Percentiles rank a stretch among this genome's conserved stretches.
phyloP scores from a whole-genome alignment of 306 rosid species.

The Cucumis melo region DNA sequence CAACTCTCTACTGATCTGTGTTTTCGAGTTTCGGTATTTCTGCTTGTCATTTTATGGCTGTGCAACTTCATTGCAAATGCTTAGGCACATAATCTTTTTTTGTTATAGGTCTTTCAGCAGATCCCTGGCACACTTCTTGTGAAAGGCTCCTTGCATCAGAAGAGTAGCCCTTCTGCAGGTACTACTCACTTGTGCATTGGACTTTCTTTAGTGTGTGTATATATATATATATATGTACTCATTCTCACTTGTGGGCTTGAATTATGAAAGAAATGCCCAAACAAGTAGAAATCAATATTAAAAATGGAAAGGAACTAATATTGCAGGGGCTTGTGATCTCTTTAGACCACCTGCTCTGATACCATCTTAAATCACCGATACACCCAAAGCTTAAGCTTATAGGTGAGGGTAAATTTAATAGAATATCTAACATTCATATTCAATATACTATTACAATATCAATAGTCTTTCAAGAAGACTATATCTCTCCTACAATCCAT shows the following conservation, averaged over 20 bases:
- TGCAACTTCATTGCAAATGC: constrained; percentile 7
- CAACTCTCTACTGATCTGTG: constrained; percentile 20
- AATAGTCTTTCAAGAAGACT: background rate
- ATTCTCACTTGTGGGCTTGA: too few species aligned
- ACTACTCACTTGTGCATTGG: background rate
- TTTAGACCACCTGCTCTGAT: too few species aligned
- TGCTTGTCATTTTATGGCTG: constrained; percentile 5
- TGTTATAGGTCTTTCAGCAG: constrained; percentile 76
- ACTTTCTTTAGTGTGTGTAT: background rate
- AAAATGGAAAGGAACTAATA: too few species aligned
- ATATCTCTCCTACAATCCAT: background rate
- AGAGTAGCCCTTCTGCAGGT: constrained; percentile 49
- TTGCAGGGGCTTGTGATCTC: too few species aligned
- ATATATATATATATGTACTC: too few species aligned
- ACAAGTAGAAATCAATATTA: too few species aligned
- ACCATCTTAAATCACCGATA: too few species aligned
- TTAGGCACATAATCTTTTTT: background rate
- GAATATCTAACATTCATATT: too few species aligned
- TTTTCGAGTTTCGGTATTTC: constrained; percentile 45
- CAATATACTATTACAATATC: too few species aligned
- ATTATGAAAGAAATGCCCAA: too few species aligned
- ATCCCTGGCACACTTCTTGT: constrained; percentile 71
- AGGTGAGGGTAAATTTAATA: too few species aligned
- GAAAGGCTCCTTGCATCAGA: constrained; percentile 66
- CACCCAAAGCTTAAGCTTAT: too few species aligned